Evolutionary conservation across 257 asterid genomes (phyloP), one percentile per base, ranked within the genome.

Genomic region (Solanum ossicruentum): DNA sequence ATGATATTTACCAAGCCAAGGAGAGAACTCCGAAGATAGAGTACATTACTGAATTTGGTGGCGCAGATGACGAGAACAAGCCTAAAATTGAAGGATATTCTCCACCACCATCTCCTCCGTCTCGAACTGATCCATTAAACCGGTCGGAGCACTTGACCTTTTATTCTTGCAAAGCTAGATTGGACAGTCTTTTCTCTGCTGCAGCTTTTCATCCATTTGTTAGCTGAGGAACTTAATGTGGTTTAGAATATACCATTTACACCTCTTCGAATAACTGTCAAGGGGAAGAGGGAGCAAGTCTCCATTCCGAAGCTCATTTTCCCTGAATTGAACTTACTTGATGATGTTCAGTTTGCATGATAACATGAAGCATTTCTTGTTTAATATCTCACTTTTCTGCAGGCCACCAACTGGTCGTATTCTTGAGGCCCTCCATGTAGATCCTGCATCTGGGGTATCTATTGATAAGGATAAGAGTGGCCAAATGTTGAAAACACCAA

Each of bases 121-220:
- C 97, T 82, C 94, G 85, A 86, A 90, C 90, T 90, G 95, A 91
- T 87, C 87, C 94, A 84, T 87, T 89, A 86, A 97, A 87, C 92
- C 98, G 98, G 99, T 97, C 98, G 99, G 99, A 97, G 98, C 94
- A 92, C 98, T 94, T 89, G 94, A 91, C 96, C 98, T 93, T 95
- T 95, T 81, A 92, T 93, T 90, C 92, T 93, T 91, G 97, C 93
- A 93, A 93, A 91, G 95, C 91, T 95, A 92, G 93, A 92, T 90
- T 93, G 94, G 94, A 89, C 95, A 91, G 88, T 91, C 91, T 92
- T 92, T 92, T 90, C 97, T 89, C 93, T 96, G 97, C 95, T 92
- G 97, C 98, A 88, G 98, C 93, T 89, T 92, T 87, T 85, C 91
- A 88, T 84, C 95, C 91, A 89, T 92, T 90, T 90, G 91, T 92